These are phyloP conservation scores for Phytophthora tentaculata DNA, from an alignment of 352 stramenopile species.

Conservation along the genomic window DNA sequence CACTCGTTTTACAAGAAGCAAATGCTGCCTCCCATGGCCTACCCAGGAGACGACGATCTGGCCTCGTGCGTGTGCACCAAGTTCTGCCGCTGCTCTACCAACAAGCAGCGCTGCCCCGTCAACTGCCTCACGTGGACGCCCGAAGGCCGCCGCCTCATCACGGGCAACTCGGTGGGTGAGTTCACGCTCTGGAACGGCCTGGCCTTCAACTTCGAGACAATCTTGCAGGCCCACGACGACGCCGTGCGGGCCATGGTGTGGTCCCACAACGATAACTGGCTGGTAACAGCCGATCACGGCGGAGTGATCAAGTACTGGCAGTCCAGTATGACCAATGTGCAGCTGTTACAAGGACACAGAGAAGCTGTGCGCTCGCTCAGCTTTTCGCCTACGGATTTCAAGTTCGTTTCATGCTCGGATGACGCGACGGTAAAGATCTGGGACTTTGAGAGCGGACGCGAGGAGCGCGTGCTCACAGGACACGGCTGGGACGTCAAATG, in stretches of 20 bases:
- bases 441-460: conserved; percentile 90
- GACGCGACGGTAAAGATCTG: conserved; percentile 96
- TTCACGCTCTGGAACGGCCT: conserved; percentile 98
- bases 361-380: conserved; percentile 95
- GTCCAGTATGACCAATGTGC: conserved; percentile 90
- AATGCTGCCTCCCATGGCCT: conserved; percentile 79
- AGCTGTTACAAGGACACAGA: conserved; percentile 84
- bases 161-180: conserved; percentile 96
- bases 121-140: conserved; percentile 96
- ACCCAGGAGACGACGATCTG: conserved; percentile 66
- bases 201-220: conserved; percentile 98
- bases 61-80: conserved; percentile 86
- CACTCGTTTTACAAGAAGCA: conserved; percentile 89
- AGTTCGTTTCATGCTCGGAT: conserved; percentile 98
- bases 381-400: conserved; percentile 97
- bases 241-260: conserved; percentile 91
- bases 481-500: conserved; percentile 99
- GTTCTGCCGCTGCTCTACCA: conserved; percentile 89
- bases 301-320: conserved; percentile 94
- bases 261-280: conserved; percentile 92
- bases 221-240: conserved; percentile 92
- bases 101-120: conserved; percentile 92
- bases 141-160: conserved; percentile 94
- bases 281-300: conserved; percentile 90
- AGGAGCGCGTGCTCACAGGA: conserved; percentile 95